phyloP scores from a whole-genome alignment of 148 eudicot genomes.

The Vaccinium darrowii region DNA sequence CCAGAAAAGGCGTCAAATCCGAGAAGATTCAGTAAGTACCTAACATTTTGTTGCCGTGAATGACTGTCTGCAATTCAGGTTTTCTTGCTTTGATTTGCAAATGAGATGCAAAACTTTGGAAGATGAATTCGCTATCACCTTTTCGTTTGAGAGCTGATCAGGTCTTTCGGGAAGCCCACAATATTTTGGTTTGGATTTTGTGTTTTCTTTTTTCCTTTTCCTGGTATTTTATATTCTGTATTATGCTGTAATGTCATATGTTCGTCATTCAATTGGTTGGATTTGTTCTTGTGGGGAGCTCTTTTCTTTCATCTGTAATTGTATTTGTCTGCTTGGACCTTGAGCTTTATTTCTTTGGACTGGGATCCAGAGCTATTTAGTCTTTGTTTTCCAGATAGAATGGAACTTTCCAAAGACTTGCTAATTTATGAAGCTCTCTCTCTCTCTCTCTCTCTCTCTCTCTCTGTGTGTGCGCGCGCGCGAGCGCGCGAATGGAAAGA shows the following conservation, averaged over 20 bases:
- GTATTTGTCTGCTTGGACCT: background rate
- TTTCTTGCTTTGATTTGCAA: background rate
- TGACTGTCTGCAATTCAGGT: background rate
- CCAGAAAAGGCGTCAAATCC: too few relatives aligned
- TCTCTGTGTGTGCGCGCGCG: too few relatives aligned
- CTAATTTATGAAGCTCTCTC: too few relatives aligned
- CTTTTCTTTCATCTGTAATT: background rate
- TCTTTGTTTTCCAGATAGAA: too few relatives aligned
- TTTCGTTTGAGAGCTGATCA: background rate
- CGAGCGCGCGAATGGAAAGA: too few relatives aligned
- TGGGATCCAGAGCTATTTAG: background rate
- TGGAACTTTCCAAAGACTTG: too few relatives aligned
- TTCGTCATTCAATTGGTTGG: background rate
- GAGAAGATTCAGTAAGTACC: slow-evolving; percentile 24
- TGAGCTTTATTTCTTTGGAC: background rate
- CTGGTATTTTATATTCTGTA: background rate
- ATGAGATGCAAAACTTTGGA: background rate
- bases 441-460: too few relatives aligned
- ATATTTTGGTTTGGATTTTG: background rate
- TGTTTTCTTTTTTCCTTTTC: background rate
- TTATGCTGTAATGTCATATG: background rate
- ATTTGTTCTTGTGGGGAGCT: background rate
- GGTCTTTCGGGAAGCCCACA: background rate
- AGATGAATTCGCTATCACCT: background rate
- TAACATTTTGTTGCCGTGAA: background rate